Percentiles rank a stretch among this genome's conserved stretches.
phyloP scores from a whole-genome alignment of 257 asterid genomes.

The Osmanthus fragrans region DNA sequence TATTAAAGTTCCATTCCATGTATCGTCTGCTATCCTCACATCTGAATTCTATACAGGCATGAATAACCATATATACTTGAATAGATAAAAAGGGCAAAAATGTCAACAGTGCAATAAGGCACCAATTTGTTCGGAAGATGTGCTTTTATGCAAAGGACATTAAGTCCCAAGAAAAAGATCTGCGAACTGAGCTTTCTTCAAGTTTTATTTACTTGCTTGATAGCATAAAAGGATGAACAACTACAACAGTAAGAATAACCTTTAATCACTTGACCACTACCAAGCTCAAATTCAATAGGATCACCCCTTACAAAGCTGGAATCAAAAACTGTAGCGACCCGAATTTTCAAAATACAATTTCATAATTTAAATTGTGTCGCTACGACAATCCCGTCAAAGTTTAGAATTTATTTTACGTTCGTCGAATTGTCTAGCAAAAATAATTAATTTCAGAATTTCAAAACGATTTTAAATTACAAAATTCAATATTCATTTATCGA shows the following conservation, averaged over 20 bases:
- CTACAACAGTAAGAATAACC: conserved; percentile 31
- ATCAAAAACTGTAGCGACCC: too few relatives aligned
- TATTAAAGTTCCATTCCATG: too few relatives aligned
- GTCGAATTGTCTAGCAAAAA: too few relatives aligned
- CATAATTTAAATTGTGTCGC: too few relatives aligned
- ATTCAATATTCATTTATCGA: too few relatives aligned
- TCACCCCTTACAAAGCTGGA: conserved; percentile 95
- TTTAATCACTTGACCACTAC: conserved; percentile 93
- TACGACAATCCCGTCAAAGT: too few relatives aligned
- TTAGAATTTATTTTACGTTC: too few relatives aligned
- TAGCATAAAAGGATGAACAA: not conserved
- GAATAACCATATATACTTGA: not conserved
- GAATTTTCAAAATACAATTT: too few relatives aligned
- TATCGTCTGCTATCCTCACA: not conserved
- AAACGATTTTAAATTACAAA: too few relatives aligned
- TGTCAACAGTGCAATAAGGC: not conserved
- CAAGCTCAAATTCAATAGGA: conserved; percentile 91
- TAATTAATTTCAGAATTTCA: too few relatives aligned
- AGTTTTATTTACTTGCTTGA: conserved; percentile 3
- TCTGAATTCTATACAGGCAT: not conserved
- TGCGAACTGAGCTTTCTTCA: not conserved
- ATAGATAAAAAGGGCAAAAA: not conserved
- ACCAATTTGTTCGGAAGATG: not conserved
- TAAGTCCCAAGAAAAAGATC: not conserved
- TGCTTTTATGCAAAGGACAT: not conserved